Conservation (phyloP, 345 rosid species). For the Adansonia digitata region DNA sequence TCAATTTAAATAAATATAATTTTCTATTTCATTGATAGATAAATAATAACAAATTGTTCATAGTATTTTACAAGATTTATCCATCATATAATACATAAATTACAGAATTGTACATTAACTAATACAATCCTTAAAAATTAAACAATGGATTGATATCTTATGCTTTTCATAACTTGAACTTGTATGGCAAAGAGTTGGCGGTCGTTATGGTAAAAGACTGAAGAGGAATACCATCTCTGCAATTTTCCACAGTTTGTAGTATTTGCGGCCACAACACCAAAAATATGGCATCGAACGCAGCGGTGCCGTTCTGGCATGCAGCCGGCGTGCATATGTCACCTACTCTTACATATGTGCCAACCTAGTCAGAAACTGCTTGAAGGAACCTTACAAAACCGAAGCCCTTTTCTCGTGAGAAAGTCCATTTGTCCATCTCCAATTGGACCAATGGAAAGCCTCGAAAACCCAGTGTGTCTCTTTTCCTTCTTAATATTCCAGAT, state of each 20-base stretch:
- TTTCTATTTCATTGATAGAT: too few relatives aligned
- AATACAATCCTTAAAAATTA: too few relatives aligned
- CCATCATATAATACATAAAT: too few relatives aligned
- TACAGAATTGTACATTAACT: too few relatives aligned
- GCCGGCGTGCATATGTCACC: conserved; percentile 77
- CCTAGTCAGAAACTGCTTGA: conserved; percentile 74
- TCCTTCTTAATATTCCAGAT: background rate
- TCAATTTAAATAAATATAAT: too few relatives aligned
- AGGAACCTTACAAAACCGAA: conserved; percentile 64
- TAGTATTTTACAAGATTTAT: too few relatives aligned
- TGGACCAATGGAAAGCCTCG: conserved; percentile 66
- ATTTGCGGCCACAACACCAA: background rate
- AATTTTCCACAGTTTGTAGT: background rate
- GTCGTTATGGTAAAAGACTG: too few relatives aligned
- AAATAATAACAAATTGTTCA: too few relatives aligned
- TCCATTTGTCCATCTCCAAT: conserved; percentile 63
- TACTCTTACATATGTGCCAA: conserved; percentile 80
- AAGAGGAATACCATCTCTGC: background rate
- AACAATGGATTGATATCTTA: too few relatives aligned
- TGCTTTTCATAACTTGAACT: too few relatives aligned
- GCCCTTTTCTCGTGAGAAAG: conserved; percentile 70
- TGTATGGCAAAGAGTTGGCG: too few relatives aligned
- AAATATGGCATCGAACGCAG: conserved; percentile 72
- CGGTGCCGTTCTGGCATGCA: conserved; percentile 86
- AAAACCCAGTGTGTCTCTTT: conserved; percentile 48